Evolutionary conservation across 345 rosid genomes (phyloP).

Genomic region (Dimocarpus longan): DNA sequence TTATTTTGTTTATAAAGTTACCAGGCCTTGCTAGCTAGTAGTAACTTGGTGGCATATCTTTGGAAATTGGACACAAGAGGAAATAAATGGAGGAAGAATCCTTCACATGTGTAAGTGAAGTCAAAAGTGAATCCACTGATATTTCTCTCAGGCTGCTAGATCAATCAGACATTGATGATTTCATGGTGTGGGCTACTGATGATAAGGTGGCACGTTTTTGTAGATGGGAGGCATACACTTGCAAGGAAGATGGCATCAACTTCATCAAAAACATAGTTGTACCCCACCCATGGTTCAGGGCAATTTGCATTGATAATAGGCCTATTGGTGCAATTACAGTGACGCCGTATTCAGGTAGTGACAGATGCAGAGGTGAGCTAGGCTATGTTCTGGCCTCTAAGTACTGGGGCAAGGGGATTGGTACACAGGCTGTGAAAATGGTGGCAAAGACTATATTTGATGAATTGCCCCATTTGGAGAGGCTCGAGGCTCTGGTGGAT

Average conservation of each 20-base stretch:
- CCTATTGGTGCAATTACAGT: conserved; percentile 59
- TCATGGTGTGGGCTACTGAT: conserved; percentile 74
- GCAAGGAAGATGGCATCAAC: conserved; percentile 46
- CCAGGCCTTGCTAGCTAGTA: background rate
- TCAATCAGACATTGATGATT: conserved; percentile 51
- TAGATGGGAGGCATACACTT: conserved; percentile 54
- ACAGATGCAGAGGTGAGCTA: conserved; percentile 51
- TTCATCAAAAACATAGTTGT: conserved; percentile 35
- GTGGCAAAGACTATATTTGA: conserved; percentile 42
- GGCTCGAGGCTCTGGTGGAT: conserved; percentile 66
- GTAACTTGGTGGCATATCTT: background rate
- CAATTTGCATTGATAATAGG: conserved; percentile 55
- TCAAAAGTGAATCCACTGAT: background rate
- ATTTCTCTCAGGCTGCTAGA: conserved; percentile 49
- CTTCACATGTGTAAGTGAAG: background rate
- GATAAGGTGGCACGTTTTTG: conserved; percentile 51
- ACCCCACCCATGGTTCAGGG: conserved; percentile 64
- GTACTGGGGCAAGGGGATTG: conserved; percentile 70
- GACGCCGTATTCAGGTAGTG: conserved; percentile 41
- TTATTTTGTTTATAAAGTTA: background rate
- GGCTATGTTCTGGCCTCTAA: conserved; percentile 48
- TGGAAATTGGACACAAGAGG: background rate
- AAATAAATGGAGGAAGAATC: conserved; percentile 31
- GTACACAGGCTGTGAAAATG: conserved; percentile 52
- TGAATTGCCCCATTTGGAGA: conserved; percentile 58